Base-by-base conservation (phyloP, 257 asterid species). In the Anisodus tanguticus region DNA sequence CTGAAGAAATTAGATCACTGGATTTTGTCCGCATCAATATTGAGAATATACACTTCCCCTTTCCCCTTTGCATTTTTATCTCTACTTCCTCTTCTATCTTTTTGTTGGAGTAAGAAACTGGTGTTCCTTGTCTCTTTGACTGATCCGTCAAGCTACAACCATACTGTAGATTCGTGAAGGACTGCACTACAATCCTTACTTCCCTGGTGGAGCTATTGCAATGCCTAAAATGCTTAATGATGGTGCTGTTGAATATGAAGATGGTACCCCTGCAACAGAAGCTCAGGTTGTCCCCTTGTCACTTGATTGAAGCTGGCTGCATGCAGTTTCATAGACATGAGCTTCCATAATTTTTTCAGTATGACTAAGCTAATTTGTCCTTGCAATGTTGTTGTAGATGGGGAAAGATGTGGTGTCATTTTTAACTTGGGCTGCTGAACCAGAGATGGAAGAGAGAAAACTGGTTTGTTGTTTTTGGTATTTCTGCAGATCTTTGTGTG, bases 201-300 rank as follows among this genome's bases (percentile, higher is more conserved):
- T 93, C 86, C 95, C 97, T 71, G 95, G 97, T 84, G 95, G 97
- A 78, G 94, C 95, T 19, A 92, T 92, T 68, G 95, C 94, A 11
- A 92, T 92, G 97, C 94, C 95, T 83, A 90, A 93, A 90, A 93
- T 93, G 97, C 94, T 93, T 81, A 91, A 79, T 64, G 97, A 92
- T 84, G 95, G 94, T 16, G 95, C 95, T 74, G 87, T 93, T 63
- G 97, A 93, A 84, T 93, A 92, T 82, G 95, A 92, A 88, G 95
- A 93, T 85, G 97, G 95, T 55, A 88, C 89, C 85, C 95, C 97
- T 82, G 97, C 97, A 49, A 92, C 95, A 8, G 93, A 93, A 89
- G 92, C 95, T 53, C 97, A 92, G 94, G 97, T 93, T 64, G 84
- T 26, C 9, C 55, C 76, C 47, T n/a, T 41, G 15, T 77, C 64